Percentiles rank a stretch among this genome's conserved stretches.
Conservation (phyloP, 495 filamentous ascomycete genomes). For the Penicillium angulare region DNA sequence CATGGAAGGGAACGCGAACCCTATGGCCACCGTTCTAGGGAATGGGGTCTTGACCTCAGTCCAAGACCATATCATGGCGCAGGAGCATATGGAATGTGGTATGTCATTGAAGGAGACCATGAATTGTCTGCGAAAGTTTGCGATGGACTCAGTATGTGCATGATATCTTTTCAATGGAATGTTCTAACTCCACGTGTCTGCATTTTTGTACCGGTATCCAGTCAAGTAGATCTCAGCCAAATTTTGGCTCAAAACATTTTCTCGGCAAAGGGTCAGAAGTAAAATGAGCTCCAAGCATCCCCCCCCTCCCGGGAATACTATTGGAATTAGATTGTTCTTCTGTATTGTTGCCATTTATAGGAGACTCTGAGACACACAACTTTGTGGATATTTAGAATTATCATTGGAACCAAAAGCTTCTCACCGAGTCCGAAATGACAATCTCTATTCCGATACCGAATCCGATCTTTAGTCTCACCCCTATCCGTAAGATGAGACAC, state of each 20-base stretch:
- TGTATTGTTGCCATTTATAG: background rate
- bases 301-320: no score
- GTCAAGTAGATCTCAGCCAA: background rate
- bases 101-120: constrained; percentile 20
- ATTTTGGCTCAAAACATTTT: background rate
- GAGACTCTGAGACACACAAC: background rate
- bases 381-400: background rate
- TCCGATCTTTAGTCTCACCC: constrained; percentile 2
- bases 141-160: constrained; percentile 1
- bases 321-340: no score
- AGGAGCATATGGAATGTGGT: constrained; percentile 7
- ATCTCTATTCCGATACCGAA: constrained; percentile 19
- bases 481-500: no score
- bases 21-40: background rate
- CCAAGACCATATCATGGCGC: constrained; percentile 12
- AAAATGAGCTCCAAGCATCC: no score
- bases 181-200: no score
- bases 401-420: background rate
- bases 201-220: no score
- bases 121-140: constrained; percentile 12
- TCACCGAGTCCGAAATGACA: constrained; percentile 1
- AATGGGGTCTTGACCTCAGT: constrained; percentile 5
- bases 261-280: no score
- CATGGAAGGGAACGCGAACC: background rate
- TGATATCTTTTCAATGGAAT: constrained; percentile 1